Base-by-base conservation (phyloP, 164 flowering plant genomes). In the Warburgia ugandensis region DNA sequence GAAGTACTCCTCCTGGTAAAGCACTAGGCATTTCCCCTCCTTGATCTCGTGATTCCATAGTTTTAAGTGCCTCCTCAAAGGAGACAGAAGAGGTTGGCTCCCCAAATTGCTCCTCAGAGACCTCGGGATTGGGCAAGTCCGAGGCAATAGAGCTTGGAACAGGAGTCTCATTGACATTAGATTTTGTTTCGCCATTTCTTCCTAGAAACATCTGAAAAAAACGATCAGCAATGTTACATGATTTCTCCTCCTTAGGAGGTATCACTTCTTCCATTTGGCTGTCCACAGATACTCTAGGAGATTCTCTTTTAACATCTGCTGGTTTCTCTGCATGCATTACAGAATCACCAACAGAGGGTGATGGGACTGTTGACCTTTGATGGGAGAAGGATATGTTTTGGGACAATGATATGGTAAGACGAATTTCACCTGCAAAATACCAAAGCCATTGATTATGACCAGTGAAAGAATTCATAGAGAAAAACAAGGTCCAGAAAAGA, bases 1-100 rank as follows among this genome's bases (percentile, higher is more conserved):
- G 26, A 66, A 85, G 76, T 54, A 83, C 70, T 50, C 96, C 97
- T 59, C 84, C 86, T 0, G 94, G 70, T 61, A 91, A 78, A 68
- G 73, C 78, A 65, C 62, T 60, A 1, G 95, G 95, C 42, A 62
- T 49, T 50, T 80, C 95, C 60, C 47, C 64, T 55, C 59, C 88
- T 59, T 74, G 73, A 50, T 87, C 88, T 63, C 46, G 73, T 14
- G 68, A 62, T 57, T 76, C 77, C 73, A 92, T 41, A 33, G 2
- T 58, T 57, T 55, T 74, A 69, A 92, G 60, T 29, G 60, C 31
- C 53, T 85, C 96, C 45, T 77, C 95, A 73, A 92, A 85, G 30
- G 60, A 70, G 21, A 17, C 46, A 43, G 67, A 52, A 27, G 84
- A 72, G 30, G 74, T 58, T 43, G 59, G 65, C 28, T 77, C 91